Conservation (phyloP, 2,329 filamentous ascomycete species). For the Ophiocordyceps camponoti-floridani region DNA sequence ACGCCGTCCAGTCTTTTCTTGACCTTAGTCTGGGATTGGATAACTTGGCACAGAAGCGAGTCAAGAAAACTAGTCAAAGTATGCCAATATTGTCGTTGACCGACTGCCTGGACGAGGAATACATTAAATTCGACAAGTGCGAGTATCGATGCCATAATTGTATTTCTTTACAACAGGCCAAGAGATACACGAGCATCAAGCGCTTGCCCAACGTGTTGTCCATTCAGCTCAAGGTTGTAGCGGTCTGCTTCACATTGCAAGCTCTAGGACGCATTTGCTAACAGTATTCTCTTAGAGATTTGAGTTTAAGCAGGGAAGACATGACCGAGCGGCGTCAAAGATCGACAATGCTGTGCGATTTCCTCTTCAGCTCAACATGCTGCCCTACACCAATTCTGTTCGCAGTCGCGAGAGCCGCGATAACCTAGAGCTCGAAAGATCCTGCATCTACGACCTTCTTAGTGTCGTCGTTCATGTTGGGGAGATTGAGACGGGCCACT, state of each 20-base stretch:
- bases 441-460: constrained; percentile 69
- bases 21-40: constrained; percentile 83
- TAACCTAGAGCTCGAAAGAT: constrained; percentile 39
- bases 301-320: constrained; percentile 49
- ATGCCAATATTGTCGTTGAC: constrained; percentile 32
- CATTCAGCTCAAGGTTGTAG: constrained; percentile 71
- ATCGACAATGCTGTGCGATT: constrained; percentile 78
- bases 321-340: constrained; percentile 60
- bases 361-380: constrained; percentile 73
- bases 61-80: constrained; percentile 33
- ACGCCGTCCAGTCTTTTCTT: constrained; percentile 74
- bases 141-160: constrained; percentile 80
- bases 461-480: constrained; percentile 88
- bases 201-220: constrained; percentile 75
- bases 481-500: constrained; percentile 83
- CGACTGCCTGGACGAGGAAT: constrained; percentile 69
- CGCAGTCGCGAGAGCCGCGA: constrained; percentile 30
- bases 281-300: constrained; percentile 30
- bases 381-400: constrained; percentile 65
- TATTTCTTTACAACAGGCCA: constrained; percentile 57
- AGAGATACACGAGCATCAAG: constrained; percentile 70
- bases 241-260: not conserved
- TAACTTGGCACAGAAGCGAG: constrained; percentile 46
- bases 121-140: constrained; percentile 72
- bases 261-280: not conserved